Evolutionary conservation across 2,329 filamentous ascomycete species (phyloP), one percentile per base, ranked within the genome.

Genomic region (Aspergillus ochraceoroseus): DNA sequence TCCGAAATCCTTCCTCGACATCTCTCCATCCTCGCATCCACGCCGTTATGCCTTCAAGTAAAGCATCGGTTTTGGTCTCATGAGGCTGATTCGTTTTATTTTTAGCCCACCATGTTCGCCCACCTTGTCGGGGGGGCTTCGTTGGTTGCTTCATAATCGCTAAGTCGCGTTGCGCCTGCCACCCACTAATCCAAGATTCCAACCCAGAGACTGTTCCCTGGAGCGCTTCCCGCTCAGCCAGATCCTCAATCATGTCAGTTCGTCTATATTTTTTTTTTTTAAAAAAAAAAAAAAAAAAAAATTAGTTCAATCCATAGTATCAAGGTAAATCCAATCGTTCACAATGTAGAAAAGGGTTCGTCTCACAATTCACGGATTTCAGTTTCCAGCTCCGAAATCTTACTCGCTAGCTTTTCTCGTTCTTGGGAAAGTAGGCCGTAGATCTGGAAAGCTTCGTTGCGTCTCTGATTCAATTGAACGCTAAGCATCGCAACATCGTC

Each of bases 371-470:
- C 72, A 27, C 68, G 56, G 29, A 83, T 67, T 29, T 77, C 73
- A 25, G 70, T 70, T 52, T 83, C 77, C 9, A 84, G 68, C 43
- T 76, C 74, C 15, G 78, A 67, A 42, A 83, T 77, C 37, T 74
- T 74, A 48, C 77, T 68, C 28, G 75, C 72, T 35, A 80, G 72
- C 25, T 68, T 69, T 56, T 82, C 74, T 42, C 76, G 72, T 45
- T 77, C 73, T 28, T 72, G 72, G 37, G 79, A 70, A 14, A 83
- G 72, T 20, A 83, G 61, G 15, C 70, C 70, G 53, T 83, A 79
- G 42, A 85, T 80, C 49, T 82, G 77, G 70, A 79, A 51, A 3
- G 56, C 53, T 41, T 66, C 56, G 19, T 38, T 32, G 31, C 44
- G 68, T 47, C 51, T 53, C 38, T 48, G 39, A 18, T 52, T 41